These are phyloP conservation scores for Nigrospora oryzae DNA, from an alignment of 2,329 filamentous ascomycete genomes.

Conservation along the genomic window DNA sequence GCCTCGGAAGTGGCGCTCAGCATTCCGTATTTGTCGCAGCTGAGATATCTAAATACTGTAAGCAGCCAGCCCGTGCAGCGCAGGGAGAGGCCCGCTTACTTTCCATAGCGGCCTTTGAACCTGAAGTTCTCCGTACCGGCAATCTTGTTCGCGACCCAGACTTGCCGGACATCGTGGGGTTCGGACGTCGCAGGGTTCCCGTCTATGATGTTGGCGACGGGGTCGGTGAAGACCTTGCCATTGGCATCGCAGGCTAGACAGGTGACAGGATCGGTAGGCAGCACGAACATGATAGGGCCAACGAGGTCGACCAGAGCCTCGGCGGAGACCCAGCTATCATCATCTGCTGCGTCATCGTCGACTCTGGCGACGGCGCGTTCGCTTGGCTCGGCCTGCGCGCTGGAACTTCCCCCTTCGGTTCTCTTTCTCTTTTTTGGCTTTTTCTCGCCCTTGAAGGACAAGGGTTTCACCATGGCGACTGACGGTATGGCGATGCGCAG, in stretches of 20 bases:
- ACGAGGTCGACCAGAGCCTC: slow-evolving; percentile 65
- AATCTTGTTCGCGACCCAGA: slow-evolving; percentile 84
- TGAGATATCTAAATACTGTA: slow-evolving; percentile 56
- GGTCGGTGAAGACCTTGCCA: slow-evolving; percentile 76
- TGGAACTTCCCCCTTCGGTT: slow-evolving; percentile 36
- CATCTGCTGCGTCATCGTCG: slow-evolving; percentile 40
- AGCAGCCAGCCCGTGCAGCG: background rate
- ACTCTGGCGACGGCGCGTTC: slow-evolving; percentile 22
- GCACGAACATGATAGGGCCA: slow-evolving; percentile 74
- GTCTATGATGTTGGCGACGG: slow-evolving; percentile 83
- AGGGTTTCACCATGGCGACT: slow-evolving; percentile 70
- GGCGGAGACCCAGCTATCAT: slow-evolving; percentile 89
- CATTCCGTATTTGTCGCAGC: slow-evolving; percentile 75
- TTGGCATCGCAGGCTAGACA: slow-evolving; percentile 79
- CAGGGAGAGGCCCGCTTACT: slow-evolving; percentile 36
- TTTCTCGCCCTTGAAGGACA: slow-evolving; percentile 96
- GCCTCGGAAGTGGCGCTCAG: slow-evolving; percentile 73
- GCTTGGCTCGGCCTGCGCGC: slow-evolving; percentile 22
- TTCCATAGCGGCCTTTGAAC: slow-evolving; percentile 86
- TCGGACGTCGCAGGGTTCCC: slow-evolving; percentile 76
- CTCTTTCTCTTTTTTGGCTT: slow-evolving; percentile 89
- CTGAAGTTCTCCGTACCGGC: slow-evolving; percentile 73
- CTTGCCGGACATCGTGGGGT: slow-evolving; percentile 90
- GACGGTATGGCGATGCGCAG: background rate
- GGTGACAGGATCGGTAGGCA: slow-evolving; percentile 65